phyloP scores from a whole-genome alignment of 2,329 filamentous ascomycete species.

The Diaporthe humulicola region DNA sequence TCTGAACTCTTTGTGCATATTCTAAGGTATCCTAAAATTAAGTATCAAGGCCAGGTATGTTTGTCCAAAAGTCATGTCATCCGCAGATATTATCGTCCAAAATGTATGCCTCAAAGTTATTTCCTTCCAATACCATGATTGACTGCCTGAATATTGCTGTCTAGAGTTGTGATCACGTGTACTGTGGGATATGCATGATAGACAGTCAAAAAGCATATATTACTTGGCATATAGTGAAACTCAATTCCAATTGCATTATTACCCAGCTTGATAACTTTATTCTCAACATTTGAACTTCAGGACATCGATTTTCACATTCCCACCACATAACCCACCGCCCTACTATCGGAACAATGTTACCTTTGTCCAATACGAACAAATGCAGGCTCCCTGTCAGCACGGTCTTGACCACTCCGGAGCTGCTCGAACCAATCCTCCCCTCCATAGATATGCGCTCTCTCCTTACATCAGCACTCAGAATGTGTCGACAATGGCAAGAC shows the following conservation, averaged over 20 bases:
- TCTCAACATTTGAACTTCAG: not conserved
- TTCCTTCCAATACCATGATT: no score
- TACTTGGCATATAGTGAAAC: not conserved
- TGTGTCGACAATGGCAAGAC: slow-evolving; percentile 32
- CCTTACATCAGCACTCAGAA: slow-evolving; percentile 28
- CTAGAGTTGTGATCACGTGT: not conserved
- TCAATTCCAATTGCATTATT: not conserved
- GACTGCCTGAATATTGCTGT: not conserved
- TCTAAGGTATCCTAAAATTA: no score
- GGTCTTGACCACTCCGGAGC: not conserved
- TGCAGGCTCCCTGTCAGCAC: not conserved
- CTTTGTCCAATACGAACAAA: not conserved
- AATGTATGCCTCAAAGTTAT: no score
- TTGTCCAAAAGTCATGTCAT: no score
- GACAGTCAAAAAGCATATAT: not conserved
- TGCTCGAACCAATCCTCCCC: slow-evolving; percentile 23
- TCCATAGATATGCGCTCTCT: slow-evolving; percentile 20
- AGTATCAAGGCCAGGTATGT: no score
- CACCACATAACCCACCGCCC: no score
- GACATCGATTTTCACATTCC: no score
- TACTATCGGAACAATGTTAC: not conserved
- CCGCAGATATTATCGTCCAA: no score
- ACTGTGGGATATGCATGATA: not conserved
- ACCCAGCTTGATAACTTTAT: not conserved
- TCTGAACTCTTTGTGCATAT: no score